Evolutionary conservation across 208 protist species (phyloP), one percentile per base, ranked within the genome.

Genomic region (Acanthamoeba sp.): DNA sequence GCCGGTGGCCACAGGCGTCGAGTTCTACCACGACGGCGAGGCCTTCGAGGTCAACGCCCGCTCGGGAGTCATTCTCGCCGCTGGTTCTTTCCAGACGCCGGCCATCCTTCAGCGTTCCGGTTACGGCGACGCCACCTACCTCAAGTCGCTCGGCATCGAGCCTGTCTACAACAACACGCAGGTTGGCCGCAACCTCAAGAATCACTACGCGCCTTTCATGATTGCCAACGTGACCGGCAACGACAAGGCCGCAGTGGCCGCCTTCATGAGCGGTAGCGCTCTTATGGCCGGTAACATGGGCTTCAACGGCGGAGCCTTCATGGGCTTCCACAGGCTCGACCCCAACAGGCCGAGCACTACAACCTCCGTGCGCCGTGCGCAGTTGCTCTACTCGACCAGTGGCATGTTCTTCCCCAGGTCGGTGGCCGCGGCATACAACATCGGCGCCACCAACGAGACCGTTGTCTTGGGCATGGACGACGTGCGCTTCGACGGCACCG

Each of bases 41-140:
- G 20, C 73, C 3, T 27, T 10, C 1, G 24, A 16, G 22, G 38
- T 84, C 24, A 1, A 36, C 9, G 73, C 24, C 27, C 42, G 73
- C 73, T 18, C 34, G 73, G 42, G 73, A 2, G 32, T 84, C 24
- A 18, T 84, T 9, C 73, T 84, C 24, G 36, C 38, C 42, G 73
- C 73, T 0, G 73, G 73, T 29, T 16, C 73, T 9, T 34, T 84
- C 36, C 42, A 42, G 38, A 84, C 73, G 20, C 73, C 73, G 3
- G 73, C 73, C 0, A 18, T 84, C 73, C 73, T 84, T 2, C 73
- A 84, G 73, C 73, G 73, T 24, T 84, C 73, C 9, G 73, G 73
- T 29, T 84, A 84, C 29, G 73, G 73, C 12, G 73, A 84, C 29
- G 73, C 73, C 24, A 9, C 34, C 73, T 84, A 52, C 73, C 42